Evolutionary conservation across 768 basidiomycete genomes (phyloP), one percentile per base, ranked within the genome.

Genomic region (Lactarius sanguifluus): DNA sequence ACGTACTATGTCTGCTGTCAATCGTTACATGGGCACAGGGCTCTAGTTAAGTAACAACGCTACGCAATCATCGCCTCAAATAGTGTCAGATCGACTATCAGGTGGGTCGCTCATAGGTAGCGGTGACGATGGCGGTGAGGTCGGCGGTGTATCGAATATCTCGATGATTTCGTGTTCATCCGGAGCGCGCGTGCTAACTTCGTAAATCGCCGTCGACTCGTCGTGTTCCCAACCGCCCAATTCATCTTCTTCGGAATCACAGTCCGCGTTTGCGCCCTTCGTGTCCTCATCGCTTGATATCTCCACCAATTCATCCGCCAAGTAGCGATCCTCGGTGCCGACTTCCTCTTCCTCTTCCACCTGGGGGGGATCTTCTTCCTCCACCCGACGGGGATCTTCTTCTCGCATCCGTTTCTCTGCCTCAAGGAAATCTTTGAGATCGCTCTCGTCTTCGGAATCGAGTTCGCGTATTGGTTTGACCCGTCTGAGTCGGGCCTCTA

Each of bases 351-450:
- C 72, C 7, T 67, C 71, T 8, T 65, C 71, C 23, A 76, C 74
- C 28, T 56, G 59, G 40, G 59, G 34, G 28, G 69, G 69, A 16
- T 59, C 70, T 13, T 68, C 61, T 63, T 82, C 84, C n/a, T 50
- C 71, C 23, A 76, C 74, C 23, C 57, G 59, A n/a, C 62, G 32
- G 18, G 69, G 69, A 15, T 61, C 70, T 18, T 69, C 61, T 64
- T 82, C 84, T 71, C 79, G 83, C 59, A 85, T 79, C 68, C 70
- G 75, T 71, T 73, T 76, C 73, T 92, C 91, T 1, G 85, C 86
- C 64, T 87, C 84, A 72, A 91, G 67, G 62, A 92, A 92, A 32
- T 86, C 86, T 58, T 76, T 76, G 58, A 92, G 78, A 72, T 90
- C 89, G 57, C 85, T 81, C 13, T 85, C 85, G 70, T 89, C 86